phyloP scores from a whole-genome alignment of 441 rosid genomes.

The Bruguiera hainesii region DNA sequence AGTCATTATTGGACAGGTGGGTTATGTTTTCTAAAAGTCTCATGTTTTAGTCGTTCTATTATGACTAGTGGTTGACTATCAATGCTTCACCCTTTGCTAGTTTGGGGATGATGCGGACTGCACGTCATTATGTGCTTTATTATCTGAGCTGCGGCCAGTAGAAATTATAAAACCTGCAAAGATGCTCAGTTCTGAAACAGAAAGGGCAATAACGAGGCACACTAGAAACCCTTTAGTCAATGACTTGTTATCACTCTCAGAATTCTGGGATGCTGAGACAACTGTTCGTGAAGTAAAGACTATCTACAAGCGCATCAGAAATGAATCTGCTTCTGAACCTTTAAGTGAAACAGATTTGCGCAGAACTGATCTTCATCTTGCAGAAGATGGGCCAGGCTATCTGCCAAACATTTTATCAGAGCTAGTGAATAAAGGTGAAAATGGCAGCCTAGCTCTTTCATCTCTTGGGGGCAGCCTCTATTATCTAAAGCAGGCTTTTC shows the following conservation, averaged over 20 bases:
- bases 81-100: slow-evolving; percentile 38
- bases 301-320: slow-evolving; percentile 41
- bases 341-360: slow-evolving; percentile 28
- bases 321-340: slow-evolving; percentile 39
- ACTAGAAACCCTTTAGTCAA: slow-evolving; percentile 86
- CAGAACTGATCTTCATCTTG: slow-evolving; percentile 25
- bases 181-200: slow-evolving; percentile 66
- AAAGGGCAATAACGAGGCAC: slow-evolving; percentile 70
- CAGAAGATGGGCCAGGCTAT: slow-evolving; percentile 31
- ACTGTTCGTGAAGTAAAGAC: slow-evolving; percentile 59
- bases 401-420: slow-evolving; percentile 61
- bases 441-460: slow-evolving; percentile 73
- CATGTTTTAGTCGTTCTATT: slow-evolving; percentile 1
- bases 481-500: slow-evolving; percentile 87
- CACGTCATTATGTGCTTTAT: slow-evolving; percentile 66
- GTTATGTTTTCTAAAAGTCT: slow-evolving; percentile 18
- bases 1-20: slow-evolving; percentile 87
- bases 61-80: background rate
- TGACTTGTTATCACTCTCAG: slow-evolving; percentile 64
- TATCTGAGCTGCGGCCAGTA: slow-evolving; percentile 91
- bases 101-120: slow-evolving; percentile 83
- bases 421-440: slow-evolving; percentile 53
- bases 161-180: slow-evolving; percentile 89
- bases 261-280: slow-evolving; percentile 96
- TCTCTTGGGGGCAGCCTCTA: slow-evolving; percentile 95